Percentiles rank a stretch among this genome's conserved stretches.
Evolutionary conservation across 208 protist genomes (phyloP).

Genomic region (Crithidia bombi): DNA sequence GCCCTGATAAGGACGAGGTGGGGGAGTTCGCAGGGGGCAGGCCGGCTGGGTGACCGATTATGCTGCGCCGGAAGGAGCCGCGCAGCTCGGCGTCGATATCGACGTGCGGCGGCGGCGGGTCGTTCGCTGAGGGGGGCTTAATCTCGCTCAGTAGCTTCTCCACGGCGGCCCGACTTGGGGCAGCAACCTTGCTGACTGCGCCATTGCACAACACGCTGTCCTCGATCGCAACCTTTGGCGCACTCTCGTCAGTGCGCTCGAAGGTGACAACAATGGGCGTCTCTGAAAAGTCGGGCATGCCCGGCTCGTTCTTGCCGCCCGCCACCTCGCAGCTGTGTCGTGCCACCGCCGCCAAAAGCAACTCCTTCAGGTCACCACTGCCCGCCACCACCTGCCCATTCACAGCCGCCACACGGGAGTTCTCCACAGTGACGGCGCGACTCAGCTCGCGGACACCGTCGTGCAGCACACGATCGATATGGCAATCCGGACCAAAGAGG

Average conservation of each 20-base stretch:
- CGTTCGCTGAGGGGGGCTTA: slow-evolving; percentile 31
- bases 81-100: slow-evolving; percentile 33
- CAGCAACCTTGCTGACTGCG: slow-evolving; percentile 36
- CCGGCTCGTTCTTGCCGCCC: slow-evolving; percentile 1
- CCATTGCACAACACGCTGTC: slow-evolving; percentile 68
- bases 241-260: slow-evolving; percentile 40
- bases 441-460: slow-evolving; percentile 39
- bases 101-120: slow-evolving; percentile 22
- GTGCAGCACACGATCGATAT: slow-evolving; percentile 45
- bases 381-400: slow-evolving; percentile 51
- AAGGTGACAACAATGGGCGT: slow-evolving; percentile 43
- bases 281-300: slow-evolving; percentile 13
- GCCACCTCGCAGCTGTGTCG: slow-evolving; percentile 16
- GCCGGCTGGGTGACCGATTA: slow-evolving; percentile 25
- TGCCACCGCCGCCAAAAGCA: slow-evolving; percentile 37
- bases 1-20: background rate
- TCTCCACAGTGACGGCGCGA: slow-evolving; percentile 10
- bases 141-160: slow-evolving; percentile 42
- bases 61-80: slow-evolving; percentile 36
- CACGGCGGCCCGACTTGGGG: slow-evolving; percentile 34
- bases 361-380: slow-evolving; percentile 60
- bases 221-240: slow-evolving; percentile 48
- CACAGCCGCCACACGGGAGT: slow-evolving; percentile 53
- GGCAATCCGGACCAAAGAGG: slow-evolving; percentile 64
- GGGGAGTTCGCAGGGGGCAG: background rate